Evolutionary conservation across 1,284 basidiomycete genomes (phyloP), one percentile per base, ranked within the genome.

Genomic region (Boletus albobrunnescens): DNA sequence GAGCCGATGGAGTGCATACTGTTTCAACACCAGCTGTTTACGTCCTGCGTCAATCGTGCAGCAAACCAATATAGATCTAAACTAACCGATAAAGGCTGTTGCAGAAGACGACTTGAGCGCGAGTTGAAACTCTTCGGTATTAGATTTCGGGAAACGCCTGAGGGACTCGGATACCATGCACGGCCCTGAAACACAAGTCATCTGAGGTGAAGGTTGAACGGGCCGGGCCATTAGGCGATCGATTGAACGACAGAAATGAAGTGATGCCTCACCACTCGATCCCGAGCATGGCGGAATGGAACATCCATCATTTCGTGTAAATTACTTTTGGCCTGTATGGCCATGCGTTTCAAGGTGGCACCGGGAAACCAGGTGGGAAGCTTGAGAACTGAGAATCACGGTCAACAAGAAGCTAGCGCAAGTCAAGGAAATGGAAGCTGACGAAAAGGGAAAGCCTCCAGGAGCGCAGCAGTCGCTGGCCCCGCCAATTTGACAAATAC

Each of bases 381-480:
- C 40, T 53, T 64, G 20, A 64, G 61, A 36, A 64, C 62, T 64
- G 49, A 35, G 39, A 39, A 52, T 48, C 39, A 44, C 30, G 30
- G 26, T 67, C 38, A 63, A 32, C 14, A 32, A 17, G 46, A 51
- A 47, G 36, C 23, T n/a, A 35, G 27, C 12, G n/a, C 11, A 40
- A 20, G 38, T 3, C 26, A 26, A 49, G 42, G 35, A 42, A 47
- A 61, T 48, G 17, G 41, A 52, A 58, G 49, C 66, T 47, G 28
- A 68, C 62, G 43, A 33, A 68, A 64, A 41, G 65, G 62, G 47
- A 67, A 64, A 28, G 62, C 59, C 47, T 68, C 63, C 49, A 64
- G 48, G 17, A 62, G 41, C 13, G 52, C 63, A 49, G 64, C 51
- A 14, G 59, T 64, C 13, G 57, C 57, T 8, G 59, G 61, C 5